Evolutionary conservation across 2,329 filamentous ascomycete species (phyloP).

Genomic region (Neurospora sp.): DNA sequence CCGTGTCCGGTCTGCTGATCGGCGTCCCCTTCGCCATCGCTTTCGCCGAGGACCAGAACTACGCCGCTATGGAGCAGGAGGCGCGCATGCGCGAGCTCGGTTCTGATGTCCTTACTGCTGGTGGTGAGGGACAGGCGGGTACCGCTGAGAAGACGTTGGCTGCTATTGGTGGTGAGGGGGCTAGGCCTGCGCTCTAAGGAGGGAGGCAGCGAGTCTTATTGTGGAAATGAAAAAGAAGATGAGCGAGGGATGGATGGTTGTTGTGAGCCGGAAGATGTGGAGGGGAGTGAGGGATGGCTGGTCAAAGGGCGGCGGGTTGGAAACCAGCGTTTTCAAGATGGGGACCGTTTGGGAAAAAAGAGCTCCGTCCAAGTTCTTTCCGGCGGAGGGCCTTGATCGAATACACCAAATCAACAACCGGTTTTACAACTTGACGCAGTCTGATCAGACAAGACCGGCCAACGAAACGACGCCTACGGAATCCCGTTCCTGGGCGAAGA

Average conservation of each 20-base stretch:
- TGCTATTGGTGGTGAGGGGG: conserved; percentile 37
- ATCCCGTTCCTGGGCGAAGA: not conserved
- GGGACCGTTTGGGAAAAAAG: not conserved
- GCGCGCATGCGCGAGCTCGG: conserved; percentile 91
- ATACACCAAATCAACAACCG: not conserved
- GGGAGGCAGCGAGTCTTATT: not conserved
- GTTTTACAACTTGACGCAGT: not conserved
- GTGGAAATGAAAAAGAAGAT: not conserved
- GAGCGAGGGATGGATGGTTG: not conserved
- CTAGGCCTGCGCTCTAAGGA: conserved; percentile 41
- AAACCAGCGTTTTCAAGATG: not conserved
- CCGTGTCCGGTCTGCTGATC: conserved; percentile 78
- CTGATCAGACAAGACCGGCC: not conserved
- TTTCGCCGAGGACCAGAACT: conserved; percentile 91
- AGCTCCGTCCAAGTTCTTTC: not conserved
- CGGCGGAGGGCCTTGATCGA: not conserved
- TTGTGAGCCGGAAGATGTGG: not conserved
- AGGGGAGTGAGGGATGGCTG: not conserved
- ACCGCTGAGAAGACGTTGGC: conserved; percentile 42
- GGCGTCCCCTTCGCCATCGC: conserved; percentile 91
- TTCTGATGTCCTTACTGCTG: conserved; percentile 54
- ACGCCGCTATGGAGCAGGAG: conserved; percentile 95
- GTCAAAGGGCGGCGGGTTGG: not conserved
- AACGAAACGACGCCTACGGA: not conserved
- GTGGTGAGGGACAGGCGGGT: conserved; percentile 19